These are phyloP conservation scores for Seiridium unicorne DNA, from an alignment of 2,329 filamentous ascomycete genomes.

Conservation along the genomic window DNA sequence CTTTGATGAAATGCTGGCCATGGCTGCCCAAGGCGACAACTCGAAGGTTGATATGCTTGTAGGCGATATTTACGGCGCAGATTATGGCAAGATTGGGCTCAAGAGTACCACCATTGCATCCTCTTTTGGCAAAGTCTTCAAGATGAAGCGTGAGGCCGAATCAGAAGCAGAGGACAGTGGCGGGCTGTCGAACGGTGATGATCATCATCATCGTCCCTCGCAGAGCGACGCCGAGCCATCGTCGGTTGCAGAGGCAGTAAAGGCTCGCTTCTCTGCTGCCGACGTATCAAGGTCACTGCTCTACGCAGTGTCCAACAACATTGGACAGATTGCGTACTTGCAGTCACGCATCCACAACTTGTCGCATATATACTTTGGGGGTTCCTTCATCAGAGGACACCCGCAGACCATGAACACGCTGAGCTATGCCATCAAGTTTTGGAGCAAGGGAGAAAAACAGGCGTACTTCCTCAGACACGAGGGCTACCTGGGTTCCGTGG, in stretches of 20 bases:
- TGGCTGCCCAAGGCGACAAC: slow-evolving; percentile 91
- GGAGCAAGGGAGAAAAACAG: slow-evolving; percentile 90
- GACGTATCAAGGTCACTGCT: slow-evolving; percentile 90
- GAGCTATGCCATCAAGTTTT: slow-evolving; percentile 95
- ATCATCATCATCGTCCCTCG: slow-evolving; percentile 22
- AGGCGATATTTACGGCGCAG: slow-evolving; percentile 94
- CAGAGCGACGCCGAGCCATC: slow-evolving; percentile 10
- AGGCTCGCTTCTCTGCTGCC: slow-evolving; percentile 66
- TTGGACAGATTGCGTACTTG: slow-evolving; percentile 96
- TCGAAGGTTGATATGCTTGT: slow-evolving; percentile 93
- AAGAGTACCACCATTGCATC: slow-evolving; percentile 95
- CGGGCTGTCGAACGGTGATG: slow-evolving; percentile 51
- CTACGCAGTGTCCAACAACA: slow-evolving; percentile 97
- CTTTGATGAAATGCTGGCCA: slow-evolving; percentile 97
- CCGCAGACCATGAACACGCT: slow-evolving; percentile 97
- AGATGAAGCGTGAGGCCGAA: slow-evolving; percentile 84
- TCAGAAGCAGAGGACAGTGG: slow-evolving; percentile 72
- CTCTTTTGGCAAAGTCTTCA: slow-evolving; percentile 95
- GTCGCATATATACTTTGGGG: slow-evolving; percentile 94
- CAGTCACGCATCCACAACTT: slow-evolving; percentile 93
- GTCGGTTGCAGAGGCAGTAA: slow-evolving; percentile 24
- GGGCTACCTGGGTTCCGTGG: slow-evolving; percentile 90
- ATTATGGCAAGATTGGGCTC: slow-evolving; percentile 93
- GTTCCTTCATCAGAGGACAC: slow-evolving; percentile 94
- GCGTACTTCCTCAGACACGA: slow-evolving; percentile 96